Evolutionary conservation across 768 basidiomycete genomes (phyloP), one percentile per base, ranked within the genome.

Genomic region (Lactarius quietus): DNA sequence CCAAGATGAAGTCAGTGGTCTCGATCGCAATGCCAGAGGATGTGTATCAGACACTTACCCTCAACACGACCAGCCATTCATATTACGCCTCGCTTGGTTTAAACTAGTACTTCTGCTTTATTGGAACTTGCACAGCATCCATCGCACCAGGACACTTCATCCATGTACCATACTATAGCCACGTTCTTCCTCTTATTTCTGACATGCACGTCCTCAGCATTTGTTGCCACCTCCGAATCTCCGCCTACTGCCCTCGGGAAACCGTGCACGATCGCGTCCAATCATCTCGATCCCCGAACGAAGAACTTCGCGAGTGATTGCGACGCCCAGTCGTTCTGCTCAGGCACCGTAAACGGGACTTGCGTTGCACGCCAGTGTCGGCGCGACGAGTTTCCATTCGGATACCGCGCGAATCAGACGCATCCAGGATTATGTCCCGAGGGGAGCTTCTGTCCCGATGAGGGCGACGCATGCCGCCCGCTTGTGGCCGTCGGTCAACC

Each of bases 381-480:
- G 45, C 69, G 63, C 35, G 67, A 68, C 28, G 68, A 69, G 48
- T 69, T 64, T 48, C 66, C 68, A 5, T 39, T 62, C 35, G 62
- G 66, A 18, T 69, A 68, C 53, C 2, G 20, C 23, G 26, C 18
- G 23, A 61, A 45, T 48, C 61, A 57, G 60, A 53, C 63, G 18
- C 52, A 23, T 20, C 69, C 67, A 6, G 20, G 58, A 18, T 41
- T 68, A 29, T 69, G 69, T 33, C 56, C 60, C 39, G 43, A 7
- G 10, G 67, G 69, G 26, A 59, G 48, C 33, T 69, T 68, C 63
- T 69, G 69, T 33, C 67, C 69, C 4, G 69, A 68, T 38, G 67
- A 68, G 31, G 69, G 69, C 45, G 64, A 65, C 38, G 31, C 60
- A 7, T 69, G 69, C 15, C 63, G 52, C 26, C 62, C 62, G 29